Base-by-base conservation (phyloP, 2,329 filamentous ascomycete genomes). In the Dactylella cylindrospora region DNA sequence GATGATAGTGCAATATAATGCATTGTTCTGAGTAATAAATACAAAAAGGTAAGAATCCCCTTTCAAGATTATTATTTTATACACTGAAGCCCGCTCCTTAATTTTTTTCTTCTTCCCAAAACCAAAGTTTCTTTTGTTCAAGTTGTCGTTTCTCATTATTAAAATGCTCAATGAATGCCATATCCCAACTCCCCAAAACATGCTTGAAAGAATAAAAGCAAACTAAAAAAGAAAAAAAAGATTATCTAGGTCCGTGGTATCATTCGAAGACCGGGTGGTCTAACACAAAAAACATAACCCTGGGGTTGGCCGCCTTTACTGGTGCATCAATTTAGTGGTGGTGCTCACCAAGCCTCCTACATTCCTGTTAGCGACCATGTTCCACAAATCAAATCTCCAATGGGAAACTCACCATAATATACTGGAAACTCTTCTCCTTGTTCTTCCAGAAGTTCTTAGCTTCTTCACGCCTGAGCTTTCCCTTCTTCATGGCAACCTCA, bases 351-450 rank as follows among this genome's bases (percentile, higher is more conserved):
- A 22, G 52, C 50, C 44, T 57, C 52, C 52, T 57, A 50, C 22
- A 9, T 3, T 25, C 9, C 4, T 19, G 25, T 57, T 40, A 57
- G 54, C 17, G 23, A 28, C 5, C 17, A 23, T 43, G 31, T 3
- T 22, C 13, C 10, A n/a, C 23, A 49, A 38, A 32, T 40, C 23
- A 41, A 26, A 26, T 38, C 32, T 10, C 3, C 10, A 28, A 3
- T 9, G 8, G 36, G 17, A 19, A 31, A 54, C 57, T 50, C 35
- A 54, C 57, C 17, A 49, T 62, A 50, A 62, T 95, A 72, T 96
- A 98, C 76, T 96, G 90, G 3, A 90, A 90, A 20, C 84, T 89
- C 67, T 90, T 85, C 77, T 86, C 91, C 83, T 97, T 97, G 68
- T 88, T 79, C 38, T 84, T 77, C 93, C 93, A 97, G 73, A 96